Base-by-base conservation (phyloP, 495 filamentous ascomycete species). In the Durotheca rogersii region DNA sequence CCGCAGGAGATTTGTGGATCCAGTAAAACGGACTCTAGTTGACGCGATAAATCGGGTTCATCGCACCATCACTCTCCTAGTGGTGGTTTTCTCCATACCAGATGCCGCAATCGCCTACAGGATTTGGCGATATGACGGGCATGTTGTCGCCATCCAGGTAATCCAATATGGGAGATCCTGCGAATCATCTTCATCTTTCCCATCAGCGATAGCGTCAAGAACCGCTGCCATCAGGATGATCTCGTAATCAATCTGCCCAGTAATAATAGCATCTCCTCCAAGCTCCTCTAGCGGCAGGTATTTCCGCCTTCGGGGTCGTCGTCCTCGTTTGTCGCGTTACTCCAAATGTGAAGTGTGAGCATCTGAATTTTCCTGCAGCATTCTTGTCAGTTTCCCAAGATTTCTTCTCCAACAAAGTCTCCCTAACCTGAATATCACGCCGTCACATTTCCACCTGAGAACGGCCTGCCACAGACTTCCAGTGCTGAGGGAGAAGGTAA, bases 31-130 rank as follows among this genome's bases (percentile, higher is more conserved):
- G 49, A 55, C 32, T 58, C 37, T 51, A 55, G 38, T 60, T 62
- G 62, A 65, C 59, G 62, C 62, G 62, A 62, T 65, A 37, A 51
- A 42, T 65, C 48, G 53, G 50, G 45, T 41, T 61, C 47, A 65
- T 65, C 54, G 52, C 62, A 65, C 50, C 62, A 62, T 65, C 32
- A 14, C 14, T 18, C 11, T 25, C 9, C 43, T 48, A 49, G 39
- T 58, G 43, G 49, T 46, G n/a, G 19, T 49, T 50, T 50, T 46
- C 49, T n/a, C 45, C 33, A 50, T 32, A 30, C 41, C 50, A 37
- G 49, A 53, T 47, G 56, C 50, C 50, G 45, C 45, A 50, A 46
- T 59, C 9, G 50, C 49, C n/a, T 32, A 51, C 30, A 37, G 34
- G 27, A 50, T 45, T 44, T 42, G 40, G 41, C 41, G 56, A 53